Percentiles rank a stretch among this genome's conserved stretches.
Conservation (phyloP, 106 monocot genomes). For the Alisma plantagoaquatica region DNA sequence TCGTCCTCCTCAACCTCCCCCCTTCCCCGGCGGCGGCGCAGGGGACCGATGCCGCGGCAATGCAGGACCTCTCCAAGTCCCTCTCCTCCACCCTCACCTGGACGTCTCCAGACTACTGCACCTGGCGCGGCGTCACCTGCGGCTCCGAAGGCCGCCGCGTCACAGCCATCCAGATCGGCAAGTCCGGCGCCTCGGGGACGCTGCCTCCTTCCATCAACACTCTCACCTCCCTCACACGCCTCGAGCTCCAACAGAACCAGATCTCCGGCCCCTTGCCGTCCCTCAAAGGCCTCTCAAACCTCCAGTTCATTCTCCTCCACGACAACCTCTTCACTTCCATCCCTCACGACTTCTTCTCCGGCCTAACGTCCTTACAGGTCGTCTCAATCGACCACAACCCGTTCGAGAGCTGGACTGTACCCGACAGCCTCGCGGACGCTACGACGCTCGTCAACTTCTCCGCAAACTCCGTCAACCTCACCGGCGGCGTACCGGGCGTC, state of each 20-base stretch:
- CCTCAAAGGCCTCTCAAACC: constrained; percentile 22
- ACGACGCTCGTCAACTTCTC: constrained; percentile 45
- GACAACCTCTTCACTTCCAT: constrained; percentile 39
- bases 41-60: constrained; percentile 27
- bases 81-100: constrained; percentile 17
- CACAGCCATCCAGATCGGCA: constrained; percentile 43
- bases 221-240: constrained; percentile 41
- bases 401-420: constrained; percentile 31
- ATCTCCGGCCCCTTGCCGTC: constrained; percentile 41
- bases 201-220: constrained; percentile 21
- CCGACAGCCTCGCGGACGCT: constrained; percentile 16
- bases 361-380: constrained; percentile 21
- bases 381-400: constrained; percentile 51
- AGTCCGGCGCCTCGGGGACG: constrained; percentile 24
- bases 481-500: constrained; percentile 28
- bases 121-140: constrained; percentile 40
- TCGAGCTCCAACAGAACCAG: constrained; percentile 40
- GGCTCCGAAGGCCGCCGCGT: constrained; percentile 17
- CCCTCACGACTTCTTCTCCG: constrained; percentile 38
- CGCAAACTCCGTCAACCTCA: constrained; percentile 38
- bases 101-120: constrained; percentile 28
- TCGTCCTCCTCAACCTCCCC: constrained; percentile 2
- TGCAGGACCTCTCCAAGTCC: constrained; percentile 23
- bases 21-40: constrained; percentile 5
- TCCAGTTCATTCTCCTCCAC: constrained; percentile 40